Conservation (phyloP, 2,329 filamentous ascomycete species). For the Cercospora canescens region DNA sequence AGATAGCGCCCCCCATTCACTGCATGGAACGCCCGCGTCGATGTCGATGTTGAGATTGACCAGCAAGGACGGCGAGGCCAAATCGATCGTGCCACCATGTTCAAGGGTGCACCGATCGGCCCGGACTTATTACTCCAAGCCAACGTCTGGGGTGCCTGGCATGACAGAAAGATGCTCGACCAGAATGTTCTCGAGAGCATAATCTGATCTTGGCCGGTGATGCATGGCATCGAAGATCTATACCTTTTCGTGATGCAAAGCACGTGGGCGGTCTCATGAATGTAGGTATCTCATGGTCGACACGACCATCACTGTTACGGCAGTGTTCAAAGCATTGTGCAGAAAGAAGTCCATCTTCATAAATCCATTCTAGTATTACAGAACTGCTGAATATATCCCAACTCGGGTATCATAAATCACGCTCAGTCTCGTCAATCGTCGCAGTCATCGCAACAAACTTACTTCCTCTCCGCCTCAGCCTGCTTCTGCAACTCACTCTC, state of each 20-base stretch:
- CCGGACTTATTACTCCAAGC: not conserved
- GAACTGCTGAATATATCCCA: not conserved
- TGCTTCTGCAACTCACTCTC: constrained; percentile 80
- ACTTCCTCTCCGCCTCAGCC: constrained; percentile 35
- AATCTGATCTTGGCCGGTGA: not conserved
- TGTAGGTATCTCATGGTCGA: not conserved
- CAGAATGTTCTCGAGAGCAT: not conserved
- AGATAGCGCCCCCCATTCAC: not conserved
- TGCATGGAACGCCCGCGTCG: not conserved
- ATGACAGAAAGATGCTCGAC: not conserved
- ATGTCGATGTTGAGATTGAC: not conserved
- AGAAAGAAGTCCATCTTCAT: not conserved
- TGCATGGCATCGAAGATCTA: not conserved
- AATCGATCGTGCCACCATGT: not conserved
- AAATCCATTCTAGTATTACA: not conserved
- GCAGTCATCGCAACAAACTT: not conserved
- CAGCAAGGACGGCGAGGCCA: not conserved
- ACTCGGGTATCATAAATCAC: not conserved
- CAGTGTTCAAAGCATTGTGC: not conserved
- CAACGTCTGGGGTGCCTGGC: not conserved
- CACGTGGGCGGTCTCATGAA: not conserved
- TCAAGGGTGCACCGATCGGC: not conserved
- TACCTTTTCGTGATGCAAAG: not conserved
- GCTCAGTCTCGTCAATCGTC: not conserved
- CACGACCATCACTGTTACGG: not conserved